These are phyloP conservation scores for Irpex lacteus DNA, from an alignment of 1,284 basidiomycete genomes.

Conservation along the genomic window DNA sequence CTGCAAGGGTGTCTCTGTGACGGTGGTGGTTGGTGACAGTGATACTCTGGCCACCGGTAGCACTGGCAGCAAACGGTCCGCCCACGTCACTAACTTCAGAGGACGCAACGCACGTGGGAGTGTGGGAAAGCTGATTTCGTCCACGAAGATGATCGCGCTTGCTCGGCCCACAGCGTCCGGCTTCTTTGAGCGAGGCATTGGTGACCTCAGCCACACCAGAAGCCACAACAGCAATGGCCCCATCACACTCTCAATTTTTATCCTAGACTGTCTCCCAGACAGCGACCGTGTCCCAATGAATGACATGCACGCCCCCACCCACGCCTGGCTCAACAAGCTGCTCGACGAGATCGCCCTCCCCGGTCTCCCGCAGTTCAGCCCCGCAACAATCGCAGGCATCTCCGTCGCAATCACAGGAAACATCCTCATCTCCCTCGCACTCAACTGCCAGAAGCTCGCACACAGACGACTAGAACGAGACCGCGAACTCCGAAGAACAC, in stretches of 20 bases:
- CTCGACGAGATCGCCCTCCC: slow-evolving; percentile 23
- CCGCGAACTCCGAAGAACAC: slow-evolving; percentile 14
- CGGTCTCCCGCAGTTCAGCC: slow-evolving; percentile 55
- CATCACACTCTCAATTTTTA: neutral
- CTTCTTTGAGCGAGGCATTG: neutral
- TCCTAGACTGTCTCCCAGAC: neutral
- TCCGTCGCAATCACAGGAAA: slow-evolving; percentile 84
- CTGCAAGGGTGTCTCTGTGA: neutral
- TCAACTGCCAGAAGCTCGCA: slow-evolving; percentile 91
- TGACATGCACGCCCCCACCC: neutral
- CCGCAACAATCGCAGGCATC: slow-evolving; percentile 75
- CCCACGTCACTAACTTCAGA: too few species aligned
- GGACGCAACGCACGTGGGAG: neutral
- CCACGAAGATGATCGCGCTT: neutral
- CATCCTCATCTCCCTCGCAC: slow-evolving; percentile 84
- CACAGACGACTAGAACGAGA: slow-evolving; percentile 68
- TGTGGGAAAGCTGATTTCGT: slow-evolving; percentile 8
- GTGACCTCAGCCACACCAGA: neutral
- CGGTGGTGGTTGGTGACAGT: neutral
- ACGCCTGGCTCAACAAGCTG: neutral
- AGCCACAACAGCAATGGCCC: neutral
- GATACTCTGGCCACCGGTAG: too few species aligned
- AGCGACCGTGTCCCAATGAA: too few species aligned
- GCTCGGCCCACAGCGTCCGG: neutral
- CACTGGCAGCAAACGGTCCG: too few species aligned